Conservation (phyloP, 208 protist species). For the Leishmania amazonensis region DNA sequence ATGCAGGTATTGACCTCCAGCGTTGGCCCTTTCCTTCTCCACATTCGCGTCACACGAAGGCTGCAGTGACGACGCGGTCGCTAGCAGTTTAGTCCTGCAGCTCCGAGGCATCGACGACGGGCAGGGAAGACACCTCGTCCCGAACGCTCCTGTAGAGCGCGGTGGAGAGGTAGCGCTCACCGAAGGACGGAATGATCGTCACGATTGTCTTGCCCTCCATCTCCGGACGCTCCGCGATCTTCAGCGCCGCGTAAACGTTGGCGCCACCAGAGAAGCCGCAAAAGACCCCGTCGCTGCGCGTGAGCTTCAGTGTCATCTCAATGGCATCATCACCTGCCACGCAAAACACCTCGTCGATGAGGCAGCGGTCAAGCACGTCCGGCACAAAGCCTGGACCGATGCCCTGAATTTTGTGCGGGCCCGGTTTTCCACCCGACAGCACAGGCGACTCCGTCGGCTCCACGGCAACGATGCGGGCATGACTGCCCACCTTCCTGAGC, state of each 20-base stretch:
- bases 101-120: slow-evolving; percentile 74
- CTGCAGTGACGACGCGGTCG: slow-evolving; percentile 18
- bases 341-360: slow-evolving; percentile 79
- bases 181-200: slow-evolving; percentile 88
- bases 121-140: slow-evolving; percentile 66
- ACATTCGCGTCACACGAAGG: background rate
- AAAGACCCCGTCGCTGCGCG: slow-evolving; percentile 83
- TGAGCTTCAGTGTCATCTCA: slow-evolving; percentile 66
- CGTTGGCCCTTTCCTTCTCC: background rate
- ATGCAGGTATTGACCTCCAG: background rate
- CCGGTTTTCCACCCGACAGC: slow-evolving; percentile 75
- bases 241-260: slow-evolving; percentile 83
- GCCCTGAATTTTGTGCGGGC: slow-evolving; percentile 92
- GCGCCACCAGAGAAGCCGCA: slow-evolving; percentile 86
- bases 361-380: slow-evolving; percentile 53
- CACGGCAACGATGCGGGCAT: slow-evolving; percentile 72
- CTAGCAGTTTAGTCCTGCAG: slow-evolving; percentile 45
- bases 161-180: slow-evolving; percentile 91
- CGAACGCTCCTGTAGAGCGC: slow-evolving; percentile 71
- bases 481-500: slow-evolving; percentile 60
- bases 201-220: slow-evolving; percentile 91
- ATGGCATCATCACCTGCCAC: slow-evolving; percentile 76
- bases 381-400: slow-evolving; percentile 93
- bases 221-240: slow-evolving; percentile 78
- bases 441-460: slow-evolving; percentile 89